Conservation (phyloP, 371 early-diverging fungal genomes). For the Chytridiales sp. region DNA sequence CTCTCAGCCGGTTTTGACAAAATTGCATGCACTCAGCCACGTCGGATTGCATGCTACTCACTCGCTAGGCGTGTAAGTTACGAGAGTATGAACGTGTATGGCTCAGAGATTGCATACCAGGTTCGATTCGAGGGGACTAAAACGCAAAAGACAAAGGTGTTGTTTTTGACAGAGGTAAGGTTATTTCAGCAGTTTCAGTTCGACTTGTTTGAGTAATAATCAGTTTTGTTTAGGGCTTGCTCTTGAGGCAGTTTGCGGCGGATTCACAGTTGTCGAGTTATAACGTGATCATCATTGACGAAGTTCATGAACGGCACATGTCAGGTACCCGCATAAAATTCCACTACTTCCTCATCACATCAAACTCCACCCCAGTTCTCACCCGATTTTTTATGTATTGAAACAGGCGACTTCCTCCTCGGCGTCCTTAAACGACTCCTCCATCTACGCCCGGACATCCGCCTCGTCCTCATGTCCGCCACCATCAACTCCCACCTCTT, state of each 20-base stretch:
- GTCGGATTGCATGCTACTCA: slow-evolving; percentile 86
- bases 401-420: slow-evolving; percentile 95
- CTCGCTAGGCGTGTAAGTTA: slow-evolving; percentile 75
- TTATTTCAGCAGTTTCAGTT: neutral
- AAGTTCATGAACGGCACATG: slow-evolving; percentile 94
- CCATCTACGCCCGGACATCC: slow-evolving; percentile 67
- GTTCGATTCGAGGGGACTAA: slow-evolving; percentile 69
- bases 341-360: neutral
- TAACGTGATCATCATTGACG: slow-evolving; percentile 90
- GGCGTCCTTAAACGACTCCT: slow-evolving; percentile 88
- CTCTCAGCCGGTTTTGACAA: slow-evolving; percentile 70
- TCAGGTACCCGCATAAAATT: slow-evolving; percentile 30
- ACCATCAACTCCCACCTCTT: slow-evolving; percentile 93
- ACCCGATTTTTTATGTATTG: slow-evolving; percentile 50
- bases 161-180: slow-evolving; percentile 78
- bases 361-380: neutral
- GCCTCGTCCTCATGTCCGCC: slow-evolving; percentile 96
- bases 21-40: slow-evolving; percentile 92
- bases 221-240: slow-evolving; percentile 58
- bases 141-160: slow-evolving; percentile 63
- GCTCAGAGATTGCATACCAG: slow-evolving; percentile 68
- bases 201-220: too few relatives aligned
- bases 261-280: slow-evolving; percentile 66
- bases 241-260: slow-evolving; percentile 71
- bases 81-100: slow-evolving; percentile 70